Conservation (phyloP, 768 basidiomycete genomes). For the Nidula microcarpa region DNA sequence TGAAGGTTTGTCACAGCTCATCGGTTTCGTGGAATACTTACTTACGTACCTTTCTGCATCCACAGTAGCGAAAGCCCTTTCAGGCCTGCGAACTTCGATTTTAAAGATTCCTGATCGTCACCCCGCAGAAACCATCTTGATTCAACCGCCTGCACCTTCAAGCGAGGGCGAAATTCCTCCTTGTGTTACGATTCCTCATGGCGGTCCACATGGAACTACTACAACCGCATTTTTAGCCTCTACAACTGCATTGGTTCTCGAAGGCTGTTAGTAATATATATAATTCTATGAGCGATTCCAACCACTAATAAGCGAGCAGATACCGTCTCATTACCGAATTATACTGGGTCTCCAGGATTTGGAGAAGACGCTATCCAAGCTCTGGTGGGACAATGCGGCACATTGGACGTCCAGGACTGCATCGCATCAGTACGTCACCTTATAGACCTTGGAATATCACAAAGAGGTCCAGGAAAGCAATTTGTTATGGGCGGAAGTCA, state of each 20-base stretch:
- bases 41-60: no score
- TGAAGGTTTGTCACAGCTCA: slow-evolving; percentile 27
- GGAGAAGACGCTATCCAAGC: slow-evolving; percentile 57
- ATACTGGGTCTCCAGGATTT: slow-evolving; percentile 65
- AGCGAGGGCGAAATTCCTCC: slow-evolving; percentile 23
- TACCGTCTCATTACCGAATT: slow-evolving; percentile 59
- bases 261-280: slow-evolving; percentile 50
- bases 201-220: slow-evolving; percentile 55
- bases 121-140: slow-evolving; percentile 54
- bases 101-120: slow-evolving; percentile 45
- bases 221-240: slow-evolving; percentile 45
- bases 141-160: slow-evolving; percentile 24
- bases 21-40: no score
- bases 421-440: slow-evolving; percentile 52
- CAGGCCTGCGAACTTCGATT: slow-evolving; percentile 35
- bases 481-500: slow-evolving; percentile 67
- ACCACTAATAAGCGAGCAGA: slow-evolving; percentile 27
- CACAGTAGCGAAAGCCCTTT: slow-evolving; percentile 40
- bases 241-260: slow-evolving; percentile 43
- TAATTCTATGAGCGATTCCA: neutral
- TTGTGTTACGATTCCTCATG: slow-evolving; percentile 55
- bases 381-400: slow-evolving; percentile 57
- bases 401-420: slow-evolving; percentile 64
- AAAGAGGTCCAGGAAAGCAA: slow-evolving; percentile 44
- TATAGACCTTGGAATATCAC: slow-evolving; percentile 44